Evolutionary conservation across 1,139 yeast species (phyloP).

Genomic region (Yamadazyma sp.): DNA sequence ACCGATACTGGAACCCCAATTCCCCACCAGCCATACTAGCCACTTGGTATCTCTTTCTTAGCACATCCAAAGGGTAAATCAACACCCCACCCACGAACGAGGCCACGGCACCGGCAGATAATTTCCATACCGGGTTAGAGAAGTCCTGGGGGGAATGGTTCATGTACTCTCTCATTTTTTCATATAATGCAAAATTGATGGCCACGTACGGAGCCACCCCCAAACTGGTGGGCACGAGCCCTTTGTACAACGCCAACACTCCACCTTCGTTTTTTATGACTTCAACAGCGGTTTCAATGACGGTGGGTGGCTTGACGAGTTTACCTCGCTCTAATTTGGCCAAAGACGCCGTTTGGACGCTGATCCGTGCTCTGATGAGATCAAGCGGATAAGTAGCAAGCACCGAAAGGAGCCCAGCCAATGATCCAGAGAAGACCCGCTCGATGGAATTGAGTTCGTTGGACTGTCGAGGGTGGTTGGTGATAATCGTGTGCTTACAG

Average conservation of each 20-base stretch:
- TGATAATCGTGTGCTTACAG: slow-evolving; percentile 51
- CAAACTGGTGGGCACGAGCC: slow-evolving; percentile 81
- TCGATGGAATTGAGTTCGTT: slow-evolving; percentile 47
- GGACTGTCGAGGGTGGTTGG: slow-evolving; percentile 23
- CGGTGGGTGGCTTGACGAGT: slow-evolving; percentile 62
- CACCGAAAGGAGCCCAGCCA: slow-evolving; percentile 82
- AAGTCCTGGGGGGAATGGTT: slow-evolving; percentile 33
- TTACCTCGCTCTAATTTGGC: slow-evolving; percentile 49
- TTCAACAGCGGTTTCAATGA: slow-evolving; percentile 53
- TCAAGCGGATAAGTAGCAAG: slow-evolving; percentile 89
- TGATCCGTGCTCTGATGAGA: slow-evolving; percentile 82
- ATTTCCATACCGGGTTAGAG: slow-evolving; percentile 54
- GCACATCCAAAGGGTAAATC: slow-evolving; percentile 87
- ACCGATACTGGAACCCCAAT: slow-evolving; percentile 75
- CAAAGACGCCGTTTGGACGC: slow-evolving; percentile 84
- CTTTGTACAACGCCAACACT: slow-evolving; percentile 71
- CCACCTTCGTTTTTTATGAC: slow-evolving; percentile 85
- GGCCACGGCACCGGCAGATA: slow-evolving; percentile 79
- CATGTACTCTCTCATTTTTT: slow-evolving; percentile 65
- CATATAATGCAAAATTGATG: slow-evolving; percentile 87
- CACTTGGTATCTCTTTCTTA: slow-evolving; percentile 89
- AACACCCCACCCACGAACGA: slow-evolving; percentile 71
- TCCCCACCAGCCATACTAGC: slow-evolving; percentile 77
- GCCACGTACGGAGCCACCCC: slow-evolving; percentile 98
- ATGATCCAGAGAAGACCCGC: slow-evolving; percentile 72